Base-by-base conservation (phyloP, 2,329 filamentous ascomycete genomes). In the Ascocoryne sarcoides region DNA sequence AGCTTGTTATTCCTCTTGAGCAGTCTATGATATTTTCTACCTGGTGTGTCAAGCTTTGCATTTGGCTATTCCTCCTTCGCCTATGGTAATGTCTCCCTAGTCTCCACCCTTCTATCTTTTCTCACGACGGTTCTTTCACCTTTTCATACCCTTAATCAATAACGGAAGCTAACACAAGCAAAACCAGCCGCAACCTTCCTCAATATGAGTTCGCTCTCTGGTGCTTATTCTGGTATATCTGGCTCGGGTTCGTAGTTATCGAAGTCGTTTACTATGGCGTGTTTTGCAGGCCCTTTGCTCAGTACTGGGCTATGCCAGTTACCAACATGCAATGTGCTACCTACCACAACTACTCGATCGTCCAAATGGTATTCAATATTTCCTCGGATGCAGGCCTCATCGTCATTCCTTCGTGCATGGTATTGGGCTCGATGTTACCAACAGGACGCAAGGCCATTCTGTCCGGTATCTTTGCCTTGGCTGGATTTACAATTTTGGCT, bases 281-380 rank as follows among this genome's bases (percentile, higher is more conserved):
- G 48, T 64, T 71, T 10, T 76, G 75, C 45, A 60, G 64, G 4
- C 74, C 74, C 0, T 75, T 77, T 41, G 54, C 42, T 26, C 63
- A 72, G 32, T 78, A 78, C 46, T 78, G 73, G 73, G 68, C 68
- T 12, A 65, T 78, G n/a, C 73, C 74, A 0, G 65, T 71, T 1
- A 49, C 65, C 1, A 42, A 39, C 20, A 62, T 62, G 2, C 71
- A 78, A 62, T 78, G 74, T 51, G 70, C 73, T 1, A 72, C 73
- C 0, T 68, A 71, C 3, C 64, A 68, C 16, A 64, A 73, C 49
- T 76, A 76, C 48, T 67, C 73, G 10, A 73, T 76, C 36, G 68
- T 72, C 8, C 75, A 78, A 44, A 68, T 71, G 10, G 61, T 65
- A 3, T 67, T 79, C 52, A 79, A 79, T 48, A 69, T 79, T 33